Evolutionary conservation across 1,139 yeast species (phyloP).

Genomic region (Sugiyamaella xylanicola): DNA sequence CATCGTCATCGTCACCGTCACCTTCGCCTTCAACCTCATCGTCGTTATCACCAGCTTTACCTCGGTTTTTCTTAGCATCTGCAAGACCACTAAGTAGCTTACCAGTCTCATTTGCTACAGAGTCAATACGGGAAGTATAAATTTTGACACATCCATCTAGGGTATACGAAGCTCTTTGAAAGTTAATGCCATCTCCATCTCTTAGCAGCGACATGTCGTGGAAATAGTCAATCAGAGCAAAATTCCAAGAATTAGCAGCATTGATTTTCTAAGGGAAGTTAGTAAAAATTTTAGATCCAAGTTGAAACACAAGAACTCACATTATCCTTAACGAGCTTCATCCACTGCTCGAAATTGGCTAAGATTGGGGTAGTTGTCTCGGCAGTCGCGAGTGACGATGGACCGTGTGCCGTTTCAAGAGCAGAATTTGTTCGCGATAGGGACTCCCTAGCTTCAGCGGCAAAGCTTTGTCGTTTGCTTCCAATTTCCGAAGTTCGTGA

Average conservation of each 20-base stretch:
- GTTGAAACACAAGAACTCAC: constrained; percentile 6
- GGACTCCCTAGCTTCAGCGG: constrained; percentile 31
- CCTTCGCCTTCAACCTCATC: constrained; percentile 37
- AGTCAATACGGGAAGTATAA: constrained; percentile 83
- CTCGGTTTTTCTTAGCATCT: constrained; percentile 37
- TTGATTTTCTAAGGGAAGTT: constrained; percentile 43
- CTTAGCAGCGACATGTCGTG: constrained; percentile 64
- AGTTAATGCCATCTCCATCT: constrained; percentile 65
- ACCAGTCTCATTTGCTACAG: constrained; percentile 90
- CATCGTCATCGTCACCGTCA: constrained; percentile 35
- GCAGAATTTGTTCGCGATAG: constrained; percentile 24
- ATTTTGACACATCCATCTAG: constrained; percentile 86
- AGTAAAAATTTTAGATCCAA: background rate
- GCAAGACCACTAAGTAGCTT: constrained; percentile 75
- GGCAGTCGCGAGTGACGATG: constrained; percentile 14
- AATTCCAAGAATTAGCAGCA: constrained; percentile 69
- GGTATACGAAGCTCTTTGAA: constrained; percentile 77
- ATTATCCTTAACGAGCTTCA: constrained; percentile 86
- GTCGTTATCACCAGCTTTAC: constrained; percentile 36
- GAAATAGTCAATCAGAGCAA: constrained; percentile 86
- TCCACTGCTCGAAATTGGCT: constrained; percentile 88
- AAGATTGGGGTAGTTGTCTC: constrained; percentile 38
- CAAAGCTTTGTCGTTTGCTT: constrained; percentile 21
- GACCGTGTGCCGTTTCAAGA: constrained; percentile 1
- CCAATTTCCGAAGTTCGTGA: constrained; percentile 29